phyloP scores from a whole-genome alignment of 2,329 filamentous ascomycete species.

The Bipolaris zeicola region DNA sequence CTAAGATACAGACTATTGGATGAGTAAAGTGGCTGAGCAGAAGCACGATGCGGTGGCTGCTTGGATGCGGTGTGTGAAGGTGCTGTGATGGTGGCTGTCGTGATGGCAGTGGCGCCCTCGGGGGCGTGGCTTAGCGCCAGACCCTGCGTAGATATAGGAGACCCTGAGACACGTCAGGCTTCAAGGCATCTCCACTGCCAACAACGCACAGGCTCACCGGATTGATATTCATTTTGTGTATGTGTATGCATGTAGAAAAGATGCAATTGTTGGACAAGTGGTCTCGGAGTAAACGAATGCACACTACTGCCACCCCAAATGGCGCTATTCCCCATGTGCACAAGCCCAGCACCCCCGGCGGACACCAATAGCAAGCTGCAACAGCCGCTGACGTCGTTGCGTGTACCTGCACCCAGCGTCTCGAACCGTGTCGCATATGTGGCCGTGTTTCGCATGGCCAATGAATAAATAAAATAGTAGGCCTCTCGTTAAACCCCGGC shows the following conservation, averaged over 20 bases:
- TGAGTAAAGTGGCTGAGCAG: not conserved
- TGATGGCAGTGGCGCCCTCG: not conserved
- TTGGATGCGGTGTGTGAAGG: not conserved
- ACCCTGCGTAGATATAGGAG: constrained; percentile 7
- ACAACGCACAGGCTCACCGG: not conserved
- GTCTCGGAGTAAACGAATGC: not conserved
- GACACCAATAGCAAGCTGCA: constrained; percentile 19
- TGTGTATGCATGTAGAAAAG: no score
- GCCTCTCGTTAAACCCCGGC: not conserved
- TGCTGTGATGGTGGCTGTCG: not conserved
- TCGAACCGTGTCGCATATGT: constrained; percentile 15
- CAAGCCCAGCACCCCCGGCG: constrained; percentile 9
- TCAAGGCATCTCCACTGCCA: constrained; percentile 6
- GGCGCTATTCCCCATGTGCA: constrained; percentile 6
- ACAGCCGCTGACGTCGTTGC: constrained; percentile 36
- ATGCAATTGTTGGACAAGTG: no score
- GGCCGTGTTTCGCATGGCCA: constrained; percentile 18
- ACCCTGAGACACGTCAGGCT: constrained; percentile 32
- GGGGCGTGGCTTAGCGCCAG: constrained; percentile 13
- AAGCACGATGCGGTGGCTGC: not conserved
- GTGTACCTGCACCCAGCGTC: constrained; percentile 25
- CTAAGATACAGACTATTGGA: not conserved
- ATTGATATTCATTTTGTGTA: not conserved
- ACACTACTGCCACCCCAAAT: not conserved
- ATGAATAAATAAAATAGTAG: constrained; percentile 5